Evolutionary conservation across 257 asterid species (phyloP).

Genomic region (Nicotiana otophora): DNA sequence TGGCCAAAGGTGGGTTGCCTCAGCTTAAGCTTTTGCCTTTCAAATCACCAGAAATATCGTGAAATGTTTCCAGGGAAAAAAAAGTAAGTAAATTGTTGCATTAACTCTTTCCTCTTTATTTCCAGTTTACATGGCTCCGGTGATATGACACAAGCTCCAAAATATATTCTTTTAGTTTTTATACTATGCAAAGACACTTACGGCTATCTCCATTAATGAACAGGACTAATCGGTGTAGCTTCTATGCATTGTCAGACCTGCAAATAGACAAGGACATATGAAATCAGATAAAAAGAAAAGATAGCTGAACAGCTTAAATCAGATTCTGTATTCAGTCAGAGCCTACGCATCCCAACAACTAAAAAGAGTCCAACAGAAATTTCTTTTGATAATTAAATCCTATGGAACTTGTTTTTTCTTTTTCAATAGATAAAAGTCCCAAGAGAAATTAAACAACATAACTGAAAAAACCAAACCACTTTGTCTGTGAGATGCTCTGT

Average conservation of each 20-base stretch:
- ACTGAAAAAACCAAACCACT: not conserved
- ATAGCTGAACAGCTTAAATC: not conserved
- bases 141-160: not conserved
- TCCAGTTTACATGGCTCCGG: not conserved
- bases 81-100: not conserved
- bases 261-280: conserved; percentile 8
- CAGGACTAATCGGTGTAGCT: conserved; percentile 16
- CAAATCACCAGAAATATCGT: not conserved
- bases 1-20: not conserved
- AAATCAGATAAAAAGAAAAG: not conserved
- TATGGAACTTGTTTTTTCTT: not conserved
- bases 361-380: not conserved
- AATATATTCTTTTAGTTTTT: not conserved
- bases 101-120: not conserved
- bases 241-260: conserved; percentile 31
- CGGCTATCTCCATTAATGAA: conserved; percentile 45
- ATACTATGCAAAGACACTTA: conserved; percentile 32
- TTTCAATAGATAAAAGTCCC: not conserved
- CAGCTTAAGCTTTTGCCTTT: not conserved
- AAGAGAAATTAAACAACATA: not conserved
- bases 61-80: not conserved
- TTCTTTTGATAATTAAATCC: not conserved
- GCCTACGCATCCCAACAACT: not conserved
- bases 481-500: not conserved
- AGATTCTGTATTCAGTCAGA: not conserved